Evolutionary conservation across 23 red algal species (phyloP), one percentile per base, ranked within the genome.

Genomic region (Gracilaria domingensis): DNA sequence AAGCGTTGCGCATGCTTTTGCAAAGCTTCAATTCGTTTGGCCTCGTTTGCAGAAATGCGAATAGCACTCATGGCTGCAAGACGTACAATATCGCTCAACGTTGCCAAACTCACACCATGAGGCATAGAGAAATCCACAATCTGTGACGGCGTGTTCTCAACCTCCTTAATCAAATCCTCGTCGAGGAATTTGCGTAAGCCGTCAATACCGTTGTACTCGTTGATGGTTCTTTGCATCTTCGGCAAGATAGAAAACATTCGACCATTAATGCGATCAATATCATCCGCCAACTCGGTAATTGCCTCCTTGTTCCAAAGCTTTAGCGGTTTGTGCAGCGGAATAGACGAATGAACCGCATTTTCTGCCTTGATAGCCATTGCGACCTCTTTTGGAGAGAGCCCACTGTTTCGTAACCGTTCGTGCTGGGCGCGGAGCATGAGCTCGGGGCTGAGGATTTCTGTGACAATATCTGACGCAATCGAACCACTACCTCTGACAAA

Each of bases 121-220:
- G 89, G 89, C 89, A 92, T 92, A 20, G 65, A 84, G 66, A 77
- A 92, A 48, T 92, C 89, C 21, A 92, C 50, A 57, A 84, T 32
- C 45, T 83, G 54, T 20, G 69, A n/a, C 45, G 89, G 89, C 12
- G 80, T 78, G 49, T 53, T 67, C n/a, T 84, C 79, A 39, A 92
- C 89, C 42, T 92, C 89, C 36, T 78, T 83, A 32, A 76, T 66
- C 12, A 92, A 38, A 36, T 78, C 79, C 18, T 84, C 54, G 16
- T 76, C 89, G n/a, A 92, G 33, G 47, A 84, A 74, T 28, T 75
- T 58, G 60, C 53, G 55, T 18, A 92, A 64, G 21, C 89, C 80
- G 14, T 56, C 62, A 7, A 92, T 84, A 24, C 89, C 89, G 34
- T 92, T 67, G 42, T 82, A 60, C 53, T 92, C 89, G 39, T 83